A percentile compares a stretch with the other conserved stretches of the same genome.
Evolutionary conservation across 495 filamentous ascomycete species (phyloP).

Genomic region (Durotheca rogersii): DNA sequence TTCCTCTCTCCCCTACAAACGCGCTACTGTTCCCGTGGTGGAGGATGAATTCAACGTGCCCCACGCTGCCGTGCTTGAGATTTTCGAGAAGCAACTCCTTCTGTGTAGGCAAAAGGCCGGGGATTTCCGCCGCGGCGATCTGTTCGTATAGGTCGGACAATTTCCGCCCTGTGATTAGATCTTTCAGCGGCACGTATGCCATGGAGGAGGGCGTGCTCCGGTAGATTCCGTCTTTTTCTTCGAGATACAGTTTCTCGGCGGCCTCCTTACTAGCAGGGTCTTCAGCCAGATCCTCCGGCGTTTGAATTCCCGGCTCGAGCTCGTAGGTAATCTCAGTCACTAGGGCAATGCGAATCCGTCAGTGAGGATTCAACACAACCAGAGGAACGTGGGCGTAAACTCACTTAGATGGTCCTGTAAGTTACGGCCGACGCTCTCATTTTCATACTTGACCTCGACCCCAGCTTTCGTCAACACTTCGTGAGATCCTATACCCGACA

Average conservation of each 20-base stretch:
- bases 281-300: constrained; percentile 46
- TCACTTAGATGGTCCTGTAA: constrained; percentile 57
- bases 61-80: constrained; percentile 33
- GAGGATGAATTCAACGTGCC: constrained; percentile 55
- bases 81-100: too few relatives aligned
- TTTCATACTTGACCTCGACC: constrained; percentile 46
- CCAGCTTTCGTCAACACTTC: constrained; percentile 43
- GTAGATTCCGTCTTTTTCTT: too few relatives aligned
- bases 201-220: too few relatives aligned
- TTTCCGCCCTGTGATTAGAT: too few relatives aligned
- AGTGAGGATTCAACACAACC: too few relatives aligned
- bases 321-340: constrained; percentile 51
- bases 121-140: too few relatives aligned
- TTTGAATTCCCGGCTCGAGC: constrained; percentile 44
- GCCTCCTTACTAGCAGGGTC: constrained; percentile 28
- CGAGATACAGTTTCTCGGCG: too few relatives aligned
- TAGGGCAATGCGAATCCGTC: too few relatives aligned
- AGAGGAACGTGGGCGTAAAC: too few relatives aligned
- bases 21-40: constrained; percentile 53
- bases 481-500: constrained; percentile 55
- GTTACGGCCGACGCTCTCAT: constrained; percentile 56
- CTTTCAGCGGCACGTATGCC: too few relatives aligned
- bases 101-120: too few relatives aligned
- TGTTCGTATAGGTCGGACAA: too few relatives aligned
- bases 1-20: constrained; percentile 40